These are phyloP conservation scores for Coemansia guatemalensis DNA, from an alignment of 192 early-diverging fungal genomes.

Conservation along the genomic window DNA sequence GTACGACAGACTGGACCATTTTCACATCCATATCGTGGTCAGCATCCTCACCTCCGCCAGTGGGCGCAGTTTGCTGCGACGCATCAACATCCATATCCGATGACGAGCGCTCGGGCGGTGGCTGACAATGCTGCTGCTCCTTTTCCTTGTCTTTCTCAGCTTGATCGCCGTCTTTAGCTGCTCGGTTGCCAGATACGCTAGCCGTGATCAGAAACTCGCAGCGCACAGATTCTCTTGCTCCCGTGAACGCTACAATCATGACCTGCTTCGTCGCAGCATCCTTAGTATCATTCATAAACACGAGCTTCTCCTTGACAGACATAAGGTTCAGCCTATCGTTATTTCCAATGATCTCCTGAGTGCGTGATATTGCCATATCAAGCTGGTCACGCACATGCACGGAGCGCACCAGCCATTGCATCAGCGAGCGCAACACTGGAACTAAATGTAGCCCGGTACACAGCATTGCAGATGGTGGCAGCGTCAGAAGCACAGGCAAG, in stretches of 20 bases:
- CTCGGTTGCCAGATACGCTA: constrained; percentile 9
- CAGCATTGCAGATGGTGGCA: constrained; percentile 41
- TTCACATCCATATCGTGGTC: constrained; percentile 2
- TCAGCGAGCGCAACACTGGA: constrained; percentile 40
- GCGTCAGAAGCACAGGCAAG: constrained; percentile 31
- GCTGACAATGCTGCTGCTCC: not conserved
- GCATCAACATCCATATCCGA: constrained; percentile 12
- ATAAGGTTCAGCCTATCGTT: constrained; percentile 17
- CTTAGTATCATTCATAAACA: constrained; percentile 20
- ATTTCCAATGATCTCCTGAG: constrained; percentile 25
- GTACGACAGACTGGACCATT: constrained; percentile 13
- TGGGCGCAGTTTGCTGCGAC: not conserved
- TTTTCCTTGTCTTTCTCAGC: not conserved
- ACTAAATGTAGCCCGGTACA: constrained; percentile 38
- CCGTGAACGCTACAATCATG: constrained; percentile 52
- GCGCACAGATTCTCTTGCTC: constrained; percentile 37
- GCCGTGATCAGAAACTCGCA: constrained; percentile 50
- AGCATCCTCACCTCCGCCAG: not conserved
- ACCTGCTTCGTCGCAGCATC: constrained; percentile 15
- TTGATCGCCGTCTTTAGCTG: not conserved
- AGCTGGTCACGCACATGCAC: constrained; percentile 47
- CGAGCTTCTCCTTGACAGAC: constrained; percentile 42
- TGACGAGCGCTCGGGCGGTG: not conserved
- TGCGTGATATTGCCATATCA: constrained; percentile 37
- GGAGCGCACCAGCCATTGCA: constrained; percentile 47